Evolutionary conservation across 2,329 filamentous ascomycete species (phyloP), one percentile per base, ranked within the genome.

Genomic region (Cryphonectria carpinicola): DNA sequence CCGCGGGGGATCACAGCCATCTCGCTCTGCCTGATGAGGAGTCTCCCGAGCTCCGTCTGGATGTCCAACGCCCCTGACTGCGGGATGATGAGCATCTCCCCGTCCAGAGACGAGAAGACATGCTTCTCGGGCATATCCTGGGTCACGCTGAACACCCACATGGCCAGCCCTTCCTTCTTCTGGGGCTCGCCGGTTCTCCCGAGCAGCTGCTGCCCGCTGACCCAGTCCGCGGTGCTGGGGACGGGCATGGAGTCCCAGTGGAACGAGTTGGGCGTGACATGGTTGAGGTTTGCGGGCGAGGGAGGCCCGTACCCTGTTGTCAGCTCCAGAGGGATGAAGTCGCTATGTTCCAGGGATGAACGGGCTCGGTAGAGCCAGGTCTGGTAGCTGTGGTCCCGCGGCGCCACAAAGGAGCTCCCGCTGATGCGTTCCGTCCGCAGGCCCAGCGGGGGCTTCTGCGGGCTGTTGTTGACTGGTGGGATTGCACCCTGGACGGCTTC

Each of bases 31-130:
- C 89, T 84, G 8, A 91, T 84, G 54, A 89, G 82, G 2, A 92
- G 80, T 64, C 83, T 83, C 14, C 89, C 89, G 65, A 91, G 82
- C 74, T 92, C 89, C 0, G 89, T 92, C 76, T 88, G 85, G 69
- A 92, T 89, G 73, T 91, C 88, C 58, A 92, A 79, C 5, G 85
- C 83, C 4, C 89, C 89, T 71, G 90, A 85, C 76, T 91, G 89
- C 6, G 87, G 84, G 25, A 92, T 87, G 73, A 92, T 89, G 67
- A 91, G 78, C 73, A 89, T 88, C 76, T 92, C 89, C 5, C 89
- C 89, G 75, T 92, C 89, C 0, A 90, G 89, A 22, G 88, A 91
- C 80, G 92, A 93, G 78, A 93, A 93, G 0, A 90, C 90, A 73
- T 89, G 85, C 62, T 88, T 87, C 28, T 83, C 80, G 37, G 83